These are phyloP conservation scores for Thelonectria blattea DNA, from an alignment of 2,329 filamentous ascomycete genomes.

Conservation along the genomic window DNA sequence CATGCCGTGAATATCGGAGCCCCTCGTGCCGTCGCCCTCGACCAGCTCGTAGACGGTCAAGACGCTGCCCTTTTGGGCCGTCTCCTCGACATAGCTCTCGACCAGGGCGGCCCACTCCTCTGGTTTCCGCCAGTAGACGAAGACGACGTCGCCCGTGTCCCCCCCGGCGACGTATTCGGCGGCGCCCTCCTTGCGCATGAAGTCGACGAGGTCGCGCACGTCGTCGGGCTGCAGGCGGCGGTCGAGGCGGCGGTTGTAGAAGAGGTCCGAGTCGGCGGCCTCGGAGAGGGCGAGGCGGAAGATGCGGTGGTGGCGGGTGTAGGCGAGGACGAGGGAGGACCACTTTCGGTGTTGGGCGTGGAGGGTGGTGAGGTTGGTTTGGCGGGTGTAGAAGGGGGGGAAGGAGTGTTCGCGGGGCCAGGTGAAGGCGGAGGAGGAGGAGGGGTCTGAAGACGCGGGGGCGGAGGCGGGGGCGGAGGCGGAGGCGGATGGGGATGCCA, in stretches of 20 bases:
- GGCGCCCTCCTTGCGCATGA: slow-evolving; percentile 63
- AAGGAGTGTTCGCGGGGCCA: slow-evolving; percentile 75
- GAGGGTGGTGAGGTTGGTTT: slow-evolving; percentile 75
- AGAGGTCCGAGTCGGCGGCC: slow-evolving; percentile 61
- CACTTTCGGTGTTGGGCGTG: slow-evolving; percentile 83
- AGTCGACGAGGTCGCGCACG: slow-evolving; percentile 63
- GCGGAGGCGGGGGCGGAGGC: neutral
- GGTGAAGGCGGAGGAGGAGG: slow-evolving; percentile 48
- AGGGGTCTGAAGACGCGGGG: slow-evolving; percentile 15
- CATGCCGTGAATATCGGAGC: slow-evolving; percentile 85
- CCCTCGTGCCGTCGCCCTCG: slow-evolving; percentile 80
- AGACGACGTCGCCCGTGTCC: slow-evolving; percentile 58
- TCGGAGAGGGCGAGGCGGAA: slow-evolving; percentile 73
- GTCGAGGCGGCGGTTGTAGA: slow-evolving; percentile 62
- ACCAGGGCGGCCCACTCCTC: slow-evolving; percentile 89
- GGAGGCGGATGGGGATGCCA: slow-evolving; percentile 8
- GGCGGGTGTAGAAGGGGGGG: slow-evolving; percentile 85
- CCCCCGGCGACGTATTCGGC: slow-evolving; percentile 67
- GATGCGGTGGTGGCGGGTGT: slow-evolving; percentile 78
- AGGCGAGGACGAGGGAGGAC: slow-evolving; percentile 83
- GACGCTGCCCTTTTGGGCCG: slow-evolving; percentile 86
- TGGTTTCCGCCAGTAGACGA: slow-evolving; percentile 83
- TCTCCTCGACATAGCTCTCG: slow-evolving; percentile 83
- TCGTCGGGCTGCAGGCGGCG: slow-evolving; percentile 58
- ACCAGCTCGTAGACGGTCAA: slow-evolving; percentile 91